Evolutionary conservation across 306 rosid species (phyloP), one percentile per base, ranked within the genome.

Genomic region (Rosa persica): DNA sequence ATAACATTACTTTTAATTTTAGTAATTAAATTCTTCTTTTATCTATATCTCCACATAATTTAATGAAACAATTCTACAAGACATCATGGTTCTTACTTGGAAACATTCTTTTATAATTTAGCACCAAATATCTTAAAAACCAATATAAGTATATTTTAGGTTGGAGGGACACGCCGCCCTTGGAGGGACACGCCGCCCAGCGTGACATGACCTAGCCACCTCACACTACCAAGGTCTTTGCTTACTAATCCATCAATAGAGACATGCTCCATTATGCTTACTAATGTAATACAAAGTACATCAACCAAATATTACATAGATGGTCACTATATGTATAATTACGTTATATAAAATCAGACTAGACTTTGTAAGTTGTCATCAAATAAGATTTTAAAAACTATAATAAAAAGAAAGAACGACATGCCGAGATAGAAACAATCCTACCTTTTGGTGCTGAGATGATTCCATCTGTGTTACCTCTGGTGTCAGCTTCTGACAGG

Each of bases 371-470:
- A 61, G 13, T 43, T 23, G 43, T 20, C 15, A 75, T 43, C 25
- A 43, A 23, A 62, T 27, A 42, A 17, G n/a, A 25, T 19, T 38
- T 11, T 9, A 42, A 27, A 58, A 58, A 15, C 5, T 40, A 5
- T 8, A 60, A 42, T 5, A 42, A 25, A 42, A 25, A 61, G 34
- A 62, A 44, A 17, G 36, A 61, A 11, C 8, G 58, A 46, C 16
- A 70, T 23, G 40, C 12, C 25, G 12, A 17, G 52, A 68, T 49
- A 71, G 42, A 49, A 43, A 79, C 25, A 67, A 71, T 27, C 81
- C 34, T 47, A 85, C 98, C 89, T 85, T 88, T 76, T 19, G 81
- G 3, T 42, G 88, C 20, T 57, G 80, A 6, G 91, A 80, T 60
- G 88, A 84, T 75, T 77, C 90, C 2, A 87, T 77, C 39, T 77